phyloP scores from a whole-genome alignment of 2,329 filamentous ascomycete species.

The Diplodia scrobiculata region DNA sequence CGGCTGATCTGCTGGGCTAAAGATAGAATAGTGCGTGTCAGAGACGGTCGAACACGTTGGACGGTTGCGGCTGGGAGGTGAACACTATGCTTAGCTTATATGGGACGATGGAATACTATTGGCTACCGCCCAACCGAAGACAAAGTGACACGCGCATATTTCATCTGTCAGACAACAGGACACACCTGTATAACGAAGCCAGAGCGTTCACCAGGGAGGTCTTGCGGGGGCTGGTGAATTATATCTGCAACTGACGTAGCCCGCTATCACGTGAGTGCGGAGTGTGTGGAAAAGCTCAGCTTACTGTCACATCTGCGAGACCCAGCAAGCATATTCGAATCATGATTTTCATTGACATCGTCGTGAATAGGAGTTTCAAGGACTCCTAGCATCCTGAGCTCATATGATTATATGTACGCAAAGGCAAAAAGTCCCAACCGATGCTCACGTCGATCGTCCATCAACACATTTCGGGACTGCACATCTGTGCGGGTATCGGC shows the following conservation, averaged over 20 bases:
- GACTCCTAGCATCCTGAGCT: neutral
- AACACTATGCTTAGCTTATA: neutral
- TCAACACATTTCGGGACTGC: neutral
- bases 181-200: neutral
- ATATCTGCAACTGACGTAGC: neutral
- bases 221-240: neutral
- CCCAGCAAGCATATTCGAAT: neutral
- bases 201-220: neutral
- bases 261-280: neutral
- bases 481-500: slow-evolving; percentile 7
- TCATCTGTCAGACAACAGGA: neutral
- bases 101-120: neutral
- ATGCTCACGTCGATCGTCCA: neutral
- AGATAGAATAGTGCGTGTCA: neutral
- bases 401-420: neutral
- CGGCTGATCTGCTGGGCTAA: neutral
- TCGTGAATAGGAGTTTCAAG: neutral
- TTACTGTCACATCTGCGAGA: neutral
- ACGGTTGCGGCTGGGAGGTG: neutral
- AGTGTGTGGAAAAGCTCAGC: neutral
- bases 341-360: slow-evolving; percentile 2
- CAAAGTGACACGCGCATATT: neutral
- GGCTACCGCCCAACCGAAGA: neutral
- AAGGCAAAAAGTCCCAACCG: neutral
- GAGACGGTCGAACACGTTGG: neutral